Conservation (phyloP, 202 grass and related monocot genomes). For the Musa balbisiana region DNA sequence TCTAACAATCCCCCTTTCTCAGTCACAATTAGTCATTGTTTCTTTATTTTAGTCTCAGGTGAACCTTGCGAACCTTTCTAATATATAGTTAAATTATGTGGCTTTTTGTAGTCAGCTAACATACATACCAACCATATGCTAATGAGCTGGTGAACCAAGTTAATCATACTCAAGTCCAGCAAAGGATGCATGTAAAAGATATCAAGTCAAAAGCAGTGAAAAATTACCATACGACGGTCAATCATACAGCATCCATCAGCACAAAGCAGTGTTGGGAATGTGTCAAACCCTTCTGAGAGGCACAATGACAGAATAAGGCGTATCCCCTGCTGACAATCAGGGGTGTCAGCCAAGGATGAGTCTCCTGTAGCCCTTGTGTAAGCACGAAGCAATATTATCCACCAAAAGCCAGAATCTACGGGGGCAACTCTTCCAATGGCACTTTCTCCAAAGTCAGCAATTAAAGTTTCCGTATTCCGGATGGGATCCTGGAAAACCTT, state of each 20-base stretch:
- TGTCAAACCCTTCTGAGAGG: conserved; percentile 10
- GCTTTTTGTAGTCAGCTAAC: neutral
- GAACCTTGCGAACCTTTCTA: no score
- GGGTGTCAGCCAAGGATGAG: conserved; percentile 7
- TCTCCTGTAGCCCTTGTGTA: conserved; percentile 5
- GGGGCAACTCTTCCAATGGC: conserved; percentile 11
- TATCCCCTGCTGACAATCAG: conserved; percentile 5
- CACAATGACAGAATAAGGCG: conserved; percentile 5
- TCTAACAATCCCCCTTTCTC: no score
- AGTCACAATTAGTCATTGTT: no score
- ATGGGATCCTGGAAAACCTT: neutral
- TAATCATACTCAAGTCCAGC: neutral
- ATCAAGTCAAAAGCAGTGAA: neutral
- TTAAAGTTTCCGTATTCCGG: conserved; percentile 3
- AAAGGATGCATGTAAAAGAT: neutral
- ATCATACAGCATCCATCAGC: conserved; percentile 13
- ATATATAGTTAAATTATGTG: neutral
- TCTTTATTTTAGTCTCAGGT: no score
- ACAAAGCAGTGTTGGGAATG: conserved; percentile 8
- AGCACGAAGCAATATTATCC: conserved; percentile 16
- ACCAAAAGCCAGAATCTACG: conserved; percentile 9
- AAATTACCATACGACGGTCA: conserved; percentile 2
- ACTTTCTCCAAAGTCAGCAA: conserved; percentile 14
- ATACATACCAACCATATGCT: neutral
- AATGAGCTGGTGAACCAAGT: neutral